These are phyloP conservation scores for Lanmaoa pseudosensibilis DNA, from an alignment of 768 basidiomycete species.

Conservation along the genomic window DNA sequence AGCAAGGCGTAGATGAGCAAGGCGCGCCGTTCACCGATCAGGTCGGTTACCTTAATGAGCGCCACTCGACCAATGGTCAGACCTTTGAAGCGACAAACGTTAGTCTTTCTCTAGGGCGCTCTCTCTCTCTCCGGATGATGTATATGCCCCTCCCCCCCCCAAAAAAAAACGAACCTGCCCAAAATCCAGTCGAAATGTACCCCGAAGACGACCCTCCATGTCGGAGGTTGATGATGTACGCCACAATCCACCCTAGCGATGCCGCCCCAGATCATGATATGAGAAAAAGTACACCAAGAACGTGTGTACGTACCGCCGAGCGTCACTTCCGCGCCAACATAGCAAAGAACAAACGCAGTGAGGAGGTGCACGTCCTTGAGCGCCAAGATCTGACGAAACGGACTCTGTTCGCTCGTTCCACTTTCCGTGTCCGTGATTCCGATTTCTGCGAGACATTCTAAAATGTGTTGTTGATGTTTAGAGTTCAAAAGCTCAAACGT, in stretches of 20 bases:
- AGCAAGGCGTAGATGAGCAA: slow-evolving; percentile 49
- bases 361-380: slow-evolving; percentile 4
- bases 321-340: slow-evolving; percentile 2
- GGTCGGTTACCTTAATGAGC: slow-evolving; percentile 50
- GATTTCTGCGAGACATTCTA: slow-evolving; percentile 4
- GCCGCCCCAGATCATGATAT: neutral
- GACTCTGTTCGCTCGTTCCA: neutral
- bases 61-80: slow-evolving; percentile 52
- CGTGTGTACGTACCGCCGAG: neutral
- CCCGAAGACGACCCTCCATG: slow-evolving; percentile 32
- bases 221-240: neutral
- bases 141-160: no score
- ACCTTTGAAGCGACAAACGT: slow-evolving; percentile 34
- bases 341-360: neutral
- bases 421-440: slow-evolving; percentile 1
- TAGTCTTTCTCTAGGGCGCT: no score
- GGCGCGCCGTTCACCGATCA: slow-evolving; percentile 53
- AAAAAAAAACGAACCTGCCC: slow-evolving; percentile 40
- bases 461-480: no score
- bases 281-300: neutral
- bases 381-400: neutral
- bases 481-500: neutral
- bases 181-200: slow-evolving; percentile 50
- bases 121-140: no score
- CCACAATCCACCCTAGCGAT: slow-evolving; percentile 4